Percentiles rank a stretch among this genome's conserved stretches.
phyloP scores from a whole-genome alignment of 192 early-diverging fungal species.

The Phycomyces blakesleeanus region DNA sequence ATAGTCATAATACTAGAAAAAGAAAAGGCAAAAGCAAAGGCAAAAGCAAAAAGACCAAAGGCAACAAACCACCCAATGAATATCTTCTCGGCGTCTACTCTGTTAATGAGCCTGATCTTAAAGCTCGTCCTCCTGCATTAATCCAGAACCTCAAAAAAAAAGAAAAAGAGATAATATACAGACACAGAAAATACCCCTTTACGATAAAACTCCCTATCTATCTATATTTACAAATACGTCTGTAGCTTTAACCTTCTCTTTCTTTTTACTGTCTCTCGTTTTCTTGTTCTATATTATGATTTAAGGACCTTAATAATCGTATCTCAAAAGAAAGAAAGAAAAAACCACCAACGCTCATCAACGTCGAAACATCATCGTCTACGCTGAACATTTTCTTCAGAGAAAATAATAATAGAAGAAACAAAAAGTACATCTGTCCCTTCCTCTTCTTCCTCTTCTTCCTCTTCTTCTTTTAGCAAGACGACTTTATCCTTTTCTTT shows the following conservation, averaged over 20 bases:
- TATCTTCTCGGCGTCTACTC: neutral
- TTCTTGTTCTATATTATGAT: neutral
- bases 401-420: neutral
- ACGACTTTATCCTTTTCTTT: too few relatives aligned
- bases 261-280: neutral
- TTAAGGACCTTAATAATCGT: neutral
- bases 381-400: neutral
- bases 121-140: neutral
- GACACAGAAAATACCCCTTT: neutral
- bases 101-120: slow-evolving; percentile 1
- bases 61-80: neutral
- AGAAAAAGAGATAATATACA: too few relatives aligned
- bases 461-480: slow-evolving; percentile 7
- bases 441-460: neutral
- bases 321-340: too few relatives aligned
- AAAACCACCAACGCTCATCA: too few relatives aligned
- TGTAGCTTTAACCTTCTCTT: neutral
- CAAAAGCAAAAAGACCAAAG: neutral
- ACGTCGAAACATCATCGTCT: neutral
- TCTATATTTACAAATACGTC: neutral
- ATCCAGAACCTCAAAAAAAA: neutral
- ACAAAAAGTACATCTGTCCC: neutral
- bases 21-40: neutral
- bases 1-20: neutral
- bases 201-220: neutral